A percentile compares a stretch with the other conserved stretches of the same genome.
Evolutionary conservation across 1,284 basidiomycete genomes (phyloP).

Genomic region (Ustilago crameri): DNA sequence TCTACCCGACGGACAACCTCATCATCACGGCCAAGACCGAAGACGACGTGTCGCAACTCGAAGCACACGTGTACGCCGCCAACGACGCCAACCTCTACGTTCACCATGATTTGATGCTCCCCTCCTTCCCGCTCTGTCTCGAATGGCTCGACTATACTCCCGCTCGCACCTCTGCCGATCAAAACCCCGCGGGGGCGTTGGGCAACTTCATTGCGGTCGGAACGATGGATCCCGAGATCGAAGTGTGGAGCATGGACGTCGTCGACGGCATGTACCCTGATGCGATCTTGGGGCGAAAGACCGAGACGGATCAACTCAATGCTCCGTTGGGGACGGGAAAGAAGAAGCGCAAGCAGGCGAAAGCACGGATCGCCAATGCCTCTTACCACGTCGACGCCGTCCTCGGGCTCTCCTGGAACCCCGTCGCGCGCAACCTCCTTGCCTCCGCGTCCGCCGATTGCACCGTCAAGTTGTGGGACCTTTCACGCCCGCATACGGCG

Average conservation of each 20-base stretch:
- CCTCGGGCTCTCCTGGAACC: conserved; percentile 91
- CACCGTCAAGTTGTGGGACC: conserved; percentile 97
- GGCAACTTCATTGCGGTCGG: conserved; percentile 97
- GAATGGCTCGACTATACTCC: conserved; percentile 98
- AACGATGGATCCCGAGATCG: conserved; percentile 96
- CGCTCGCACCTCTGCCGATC: conserved; percentile 61
- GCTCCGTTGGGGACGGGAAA: conserved; percentile 64
- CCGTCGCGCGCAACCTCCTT: conserved; percentile 84
- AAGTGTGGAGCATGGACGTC: conserved; percentile 95
- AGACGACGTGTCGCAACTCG: conserved; percentile 94
- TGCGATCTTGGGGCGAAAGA: conserved; percentile 87
- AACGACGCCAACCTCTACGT: conserved; percentile 80
- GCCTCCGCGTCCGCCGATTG: conserved; percentile 92
- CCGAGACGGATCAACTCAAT: conserved; percentile 51
- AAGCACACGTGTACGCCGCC: conserved; percentile 70
- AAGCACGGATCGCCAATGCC: conserved; percentile 76
- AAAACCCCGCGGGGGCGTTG: conserved; percentile 69
- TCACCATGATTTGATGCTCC: conserved; percentile 97
- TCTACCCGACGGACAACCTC: conserved; percentile 90
- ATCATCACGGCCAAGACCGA: conserved; percentile 94
- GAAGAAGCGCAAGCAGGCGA: conserved; percentile 82
- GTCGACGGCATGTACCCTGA: conserved; percentile 95
- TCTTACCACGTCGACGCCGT: conserved; percentile 92
- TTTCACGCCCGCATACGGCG: conserved; percentile 76
- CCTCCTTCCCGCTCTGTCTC: conserved; percentile 95